phyloP scores from a whole-genome alignment of 2,329 filamentous ascomycete genomes.

The Pestalotiopsis sp. region DNA sequence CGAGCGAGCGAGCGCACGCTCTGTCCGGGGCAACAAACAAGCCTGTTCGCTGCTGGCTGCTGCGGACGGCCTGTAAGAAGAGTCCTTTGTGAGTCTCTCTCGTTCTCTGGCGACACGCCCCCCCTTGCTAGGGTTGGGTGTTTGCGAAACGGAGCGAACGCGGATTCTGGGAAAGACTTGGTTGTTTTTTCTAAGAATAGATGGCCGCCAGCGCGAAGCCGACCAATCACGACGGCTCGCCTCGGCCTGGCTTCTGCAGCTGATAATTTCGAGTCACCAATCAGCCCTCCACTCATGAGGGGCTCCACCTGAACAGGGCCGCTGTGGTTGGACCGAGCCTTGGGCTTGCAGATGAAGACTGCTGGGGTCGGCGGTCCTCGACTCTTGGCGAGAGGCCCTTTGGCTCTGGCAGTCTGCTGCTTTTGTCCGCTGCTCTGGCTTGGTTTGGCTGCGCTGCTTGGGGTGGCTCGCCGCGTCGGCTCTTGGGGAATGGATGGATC shows the following conservation, averaged over 20 bases:
- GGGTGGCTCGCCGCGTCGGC: conserved; percentile 13
- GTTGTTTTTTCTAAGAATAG: conserved; percentile 18
- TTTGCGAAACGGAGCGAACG: conserved; percentile 22
- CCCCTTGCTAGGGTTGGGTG: conserved; percentile 11
- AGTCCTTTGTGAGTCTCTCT: neutral
- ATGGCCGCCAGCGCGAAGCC: conserved; percentile 18
- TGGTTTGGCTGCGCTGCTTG: neutral
- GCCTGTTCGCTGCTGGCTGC: neutral
- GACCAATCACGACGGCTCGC: conserved; percentile 19
- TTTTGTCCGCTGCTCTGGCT: neutral
- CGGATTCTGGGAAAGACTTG: conserved; percentile 11
- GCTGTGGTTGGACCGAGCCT: neutral
- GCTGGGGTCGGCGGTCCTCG: neutral
- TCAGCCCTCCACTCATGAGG: conserved; percentile 10
- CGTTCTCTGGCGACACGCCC: neutral
- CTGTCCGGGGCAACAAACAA: neutral
- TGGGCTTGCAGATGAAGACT: conserved; percentile 7
- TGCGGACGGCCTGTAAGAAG: neutral
- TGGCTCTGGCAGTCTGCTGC: neutral
- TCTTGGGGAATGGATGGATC: conserved; percentile 1
- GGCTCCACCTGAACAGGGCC: neutral
- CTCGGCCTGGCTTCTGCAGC: conserved; percentile 19
- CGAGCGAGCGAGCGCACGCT: neutral
- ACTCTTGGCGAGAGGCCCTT: neutral
- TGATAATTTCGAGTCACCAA: conserved; percentile 22